Base-by-base conservation (phyloP, 2,329 filamentous ascomycete species). In the Hypoxylon sp. region DNA sequence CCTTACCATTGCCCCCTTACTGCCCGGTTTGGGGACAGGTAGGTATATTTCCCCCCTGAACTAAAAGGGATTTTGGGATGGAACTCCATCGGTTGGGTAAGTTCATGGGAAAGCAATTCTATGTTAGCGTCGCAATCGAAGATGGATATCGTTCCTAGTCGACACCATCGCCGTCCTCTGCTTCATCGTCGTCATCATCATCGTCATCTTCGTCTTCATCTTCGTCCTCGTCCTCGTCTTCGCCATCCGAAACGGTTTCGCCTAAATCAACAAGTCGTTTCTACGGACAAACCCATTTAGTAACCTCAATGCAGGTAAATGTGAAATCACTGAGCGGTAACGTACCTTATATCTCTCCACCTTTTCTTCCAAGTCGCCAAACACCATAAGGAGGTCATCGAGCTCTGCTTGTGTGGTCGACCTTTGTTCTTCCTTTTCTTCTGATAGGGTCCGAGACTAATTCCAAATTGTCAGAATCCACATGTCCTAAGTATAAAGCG, bases 301-400 rank as follows among this genome's bases (percentile, higher is more conserved):
- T 12, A 44, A 16, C 16, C 27, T 34, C 9, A 12, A 41, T 36
- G 2, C 13, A 3, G 19, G 26, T 15, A 21, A 7, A 20, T 11
- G 6, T 16, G 7, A 23, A 4, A 50, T 26, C 51, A 46, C 40
- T 38, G 34, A 26, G 17, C 13, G 38, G 13, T 27, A 27, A 68
- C 78, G 60, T 72, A 88, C 87, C 79, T 90, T 93, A 67, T 93
- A 91, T 62, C 82, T 84, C 30, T 80, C 78, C 37, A 84, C 77
- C 73, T 92, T 93, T 44, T 90, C 88, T 70, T 94, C 90, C 12
- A 91, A 67, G 66, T 94, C 90, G 9, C 83, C 85, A 70, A 92
- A 90, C 4, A 94, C 86, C 74, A 93, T 88, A 25, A 94, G 74
- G 44, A 93, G 76, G 68, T 94, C 90, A 61, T 94, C 90, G 34